Percentiles rank a stretch among this genome's conserved stretches.
Conservation (phyloP, 257 asterid species). For the Verbena officinalis region DNA sequence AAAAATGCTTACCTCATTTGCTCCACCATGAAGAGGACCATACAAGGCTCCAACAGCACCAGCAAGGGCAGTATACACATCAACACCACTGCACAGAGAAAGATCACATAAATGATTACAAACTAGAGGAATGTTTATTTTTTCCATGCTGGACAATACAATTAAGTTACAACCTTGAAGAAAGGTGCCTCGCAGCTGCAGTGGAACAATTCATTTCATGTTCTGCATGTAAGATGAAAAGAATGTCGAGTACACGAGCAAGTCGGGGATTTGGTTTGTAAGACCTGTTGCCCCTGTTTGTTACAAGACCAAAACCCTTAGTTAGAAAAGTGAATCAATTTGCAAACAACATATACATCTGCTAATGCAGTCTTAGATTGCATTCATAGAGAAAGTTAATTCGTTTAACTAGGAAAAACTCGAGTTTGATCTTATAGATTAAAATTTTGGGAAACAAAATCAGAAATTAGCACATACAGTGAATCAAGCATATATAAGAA, state of each 20-base stretch:
- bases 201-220: constrained; percentile 99
- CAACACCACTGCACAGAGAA: constrained; percentile 83
- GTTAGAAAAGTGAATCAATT: constrained; percentile 28
- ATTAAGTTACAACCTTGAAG: constrained; percentile 74
- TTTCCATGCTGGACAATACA: constrained; percentile 22
- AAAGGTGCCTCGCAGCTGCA: constrained; percentile 98
- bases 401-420: constrained; percentile 9
- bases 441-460: constrained; percentile 2
- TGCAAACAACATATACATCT: constrained; percentile 15
- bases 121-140: constrained; percentile 4
- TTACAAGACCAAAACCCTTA: constrained; percentile 27
- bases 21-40: constrained; percentile 99
- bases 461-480: constrained; percentile 57
- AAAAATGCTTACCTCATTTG: constrained; percentile 77
- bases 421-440: constrained; percentile 10
- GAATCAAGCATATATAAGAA: constrained; percentile 99
- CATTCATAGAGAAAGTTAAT: constrained; percentile 1
- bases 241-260: constrained; percentile 95
- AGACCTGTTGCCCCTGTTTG: constrained; percentile 87
- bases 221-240: constrained; percentile 93
- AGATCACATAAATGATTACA: constrained; percentile 24
- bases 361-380: constrained; percentile 8
- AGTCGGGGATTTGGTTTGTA: constrained; percentile 95
- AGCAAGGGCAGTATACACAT: constrained; percentile 95
- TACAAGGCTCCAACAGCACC: constrained; percentile 99